Conservation (phyloP, 345 rosid species). For the Heritiera littoralis region DNA sequence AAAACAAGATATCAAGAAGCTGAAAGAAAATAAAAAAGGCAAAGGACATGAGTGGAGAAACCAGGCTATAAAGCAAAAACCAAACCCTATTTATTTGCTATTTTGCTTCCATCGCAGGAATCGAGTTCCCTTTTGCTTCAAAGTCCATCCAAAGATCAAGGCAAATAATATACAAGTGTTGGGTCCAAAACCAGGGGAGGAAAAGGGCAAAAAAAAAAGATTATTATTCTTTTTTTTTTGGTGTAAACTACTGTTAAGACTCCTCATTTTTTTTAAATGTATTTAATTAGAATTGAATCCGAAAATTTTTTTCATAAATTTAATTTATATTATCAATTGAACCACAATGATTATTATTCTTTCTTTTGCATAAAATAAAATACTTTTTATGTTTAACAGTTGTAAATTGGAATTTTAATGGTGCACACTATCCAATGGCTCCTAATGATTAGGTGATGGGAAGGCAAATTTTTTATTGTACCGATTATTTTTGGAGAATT, state of each 20-base stretch:
- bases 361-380: background rate
- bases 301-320: no score
- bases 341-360: background rate
- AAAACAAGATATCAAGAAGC: background rate
- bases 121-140: background rate
- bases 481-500: background rate
- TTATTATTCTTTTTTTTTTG: background rate
- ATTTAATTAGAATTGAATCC: no score
- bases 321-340: no score
- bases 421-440: background rate
- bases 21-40: background rate
- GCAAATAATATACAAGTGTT: conserved; percentile 23
- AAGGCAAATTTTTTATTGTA: background rate
- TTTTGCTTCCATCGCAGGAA: background rate
- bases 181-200: background rate
- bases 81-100: conserved; percentile 19
- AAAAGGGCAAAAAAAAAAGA: background rate
- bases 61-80: conserved; percentile 33
- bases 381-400: background rate
- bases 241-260: no score
- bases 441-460: conserved; percentile 8
- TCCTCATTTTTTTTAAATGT: no score
- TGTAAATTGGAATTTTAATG: background rate
- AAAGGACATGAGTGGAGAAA: conserved; percentile 50
- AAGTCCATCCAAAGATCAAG: background rate